Percentiles rank a stretch among this genome's conserved stretches.
phyloP scores from a whole-genome alignment of 345 rosid genomes.

The Conringia planisiliqua region DNA sequence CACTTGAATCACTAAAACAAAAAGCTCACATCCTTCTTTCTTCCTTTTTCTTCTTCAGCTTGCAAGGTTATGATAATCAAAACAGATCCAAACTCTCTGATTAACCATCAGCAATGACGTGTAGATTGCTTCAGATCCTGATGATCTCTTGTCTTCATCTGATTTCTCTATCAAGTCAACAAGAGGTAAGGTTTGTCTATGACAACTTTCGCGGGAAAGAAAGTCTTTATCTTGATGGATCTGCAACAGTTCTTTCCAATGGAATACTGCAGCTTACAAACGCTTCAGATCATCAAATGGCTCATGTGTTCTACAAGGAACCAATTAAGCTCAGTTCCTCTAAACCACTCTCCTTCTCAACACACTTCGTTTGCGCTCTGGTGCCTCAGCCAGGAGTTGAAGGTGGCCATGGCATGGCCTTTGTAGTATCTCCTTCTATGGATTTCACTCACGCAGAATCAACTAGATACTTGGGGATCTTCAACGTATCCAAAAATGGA shows the following conservation, averaged over 20 bases:
- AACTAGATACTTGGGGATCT: conserved; percentile 44
- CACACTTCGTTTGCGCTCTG: conserved; percentile 44
- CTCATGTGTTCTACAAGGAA: conserved; percentile 42
- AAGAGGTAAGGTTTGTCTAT: conserved; percentile 37
- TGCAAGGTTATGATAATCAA: not conserved
- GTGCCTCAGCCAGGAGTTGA: conserved; percentile 32
- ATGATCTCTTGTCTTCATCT: not conserved
- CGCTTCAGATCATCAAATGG: conserved; percentile 30
- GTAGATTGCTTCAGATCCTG: conserved; percentile 12
- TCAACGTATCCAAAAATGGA: conserved; percentile 39
- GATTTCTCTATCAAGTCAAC: conserved; percentile 19
- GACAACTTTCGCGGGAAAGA: conserved; percentile 30
- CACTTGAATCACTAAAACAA: not conserved
- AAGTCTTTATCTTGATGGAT: conserved; percentile 32
- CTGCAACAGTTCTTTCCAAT: conserved; percentile 32
- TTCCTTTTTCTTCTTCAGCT: conserved; percentile 15
- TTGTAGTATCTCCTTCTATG: conserved; percentile 35
- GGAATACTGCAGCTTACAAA: conserved; percentile 59
- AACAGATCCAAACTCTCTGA: not conserved
- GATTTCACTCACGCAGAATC: conserved; percentile 17
- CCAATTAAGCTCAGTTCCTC: conserved; percentile 41
- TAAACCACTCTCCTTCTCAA: conserved; percentile 33
- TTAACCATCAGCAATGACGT: conserved; percentile 11
- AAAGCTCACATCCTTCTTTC: not conserved
- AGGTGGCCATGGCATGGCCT: conserved; percentile 50